Percentiles rank a stretch among this genome's conserved stretches.
phyloP scores from a whole-genome alignment of 768 basidiomycete species.

The Mycena polygramma region DNA sequence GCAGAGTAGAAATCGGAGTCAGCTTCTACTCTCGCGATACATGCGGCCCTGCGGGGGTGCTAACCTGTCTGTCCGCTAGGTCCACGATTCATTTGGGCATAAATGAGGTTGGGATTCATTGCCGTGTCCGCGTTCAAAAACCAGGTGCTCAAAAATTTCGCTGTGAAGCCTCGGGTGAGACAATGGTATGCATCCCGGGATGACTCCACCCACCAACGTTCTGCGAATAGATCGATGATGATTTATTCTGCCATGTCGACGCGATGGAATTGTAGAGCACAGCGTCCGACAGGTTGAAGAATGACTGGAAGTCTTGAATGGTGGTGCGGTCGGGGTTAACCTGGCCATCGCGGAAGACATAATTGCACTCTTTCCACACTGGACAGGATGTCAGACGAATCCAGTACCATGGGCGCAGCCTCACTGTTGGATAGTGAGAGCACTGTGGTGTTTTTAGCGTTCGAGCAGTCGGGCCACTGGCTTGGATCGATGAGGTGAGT shows the following conservation, averaged over 20 bases:
- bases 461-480: slow-evolving; percentile 74
- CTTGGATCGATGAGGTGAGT: slow-evolving; percentile 43
- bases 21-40: background rate
- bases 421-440: slow-evolving; percentile 65
- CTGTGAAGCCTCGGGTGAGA: slow-evolving; percentile 39
- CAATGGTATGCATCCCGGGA: no score
- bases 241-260: slow-evolving; percentile 58
- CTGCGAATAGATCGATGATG: slow-evolving; percentile 55
- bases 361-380: slow-evolving; percentile 67
- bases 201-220: slow-evolving; percentile 51
- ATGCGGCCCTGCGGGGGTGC: slow-evolving; percentile 28
- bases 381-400: background rate
- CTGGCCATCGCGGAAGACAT: slow-evolving; percentile 67
- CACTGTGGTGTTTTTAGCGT: slow-evolving; percentile 68
- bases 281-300: slow-evolving; percentile 69
- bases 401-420: background rate
- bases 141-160: slow-evolving; percentile 65
- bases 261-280: slow-evolving; percentile 72
- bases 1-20: background rate
- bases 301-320: slow-evolving; percentile 68
- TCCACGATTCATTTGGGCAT: slow-evolving; percentile 63
- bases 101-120: slow-evolving; percentile 78
- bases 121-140: slow-evolving; percentile 68
- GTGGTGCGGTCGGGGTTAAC: slow-evolving; percentile 74
- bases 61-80: slow-evolving; percentile 53